Percentiles rank a stretch among this genome's conserved stretches.
phyloP scores from a whole-genome alignment of 2,329 filamentous ascomycete genomes.

The Trichoderma atrobrunneum region DNA sequence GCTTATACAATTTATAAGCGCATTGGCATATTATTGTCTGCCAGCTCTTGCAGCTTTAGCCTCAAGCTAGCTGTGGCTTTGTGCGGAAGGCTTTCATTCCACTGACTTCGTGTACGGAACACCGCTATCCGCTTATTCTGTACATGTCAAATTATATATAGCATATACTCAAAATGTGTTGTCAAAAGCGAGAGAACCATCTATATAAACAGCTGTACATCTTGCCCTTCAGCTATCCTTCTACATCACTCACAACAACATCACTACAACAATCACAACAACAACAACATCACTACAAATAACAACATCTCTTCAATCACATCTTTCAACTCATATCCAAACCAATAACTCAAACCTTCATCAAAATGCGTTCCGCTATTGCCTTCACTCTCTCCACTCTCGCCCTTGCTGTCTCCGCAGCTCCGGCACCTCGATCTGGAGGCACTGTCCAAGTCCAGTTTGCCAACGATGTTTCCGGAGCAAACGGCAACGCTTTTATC shows the following conservation, averaged over 20 bases:
- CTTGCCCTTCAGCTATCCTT: not conserved
- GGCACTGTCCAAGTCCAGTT: not conserved
- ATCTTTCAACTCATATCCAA: not conserved
- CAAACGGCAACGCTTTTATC: conserved; percentile 1
- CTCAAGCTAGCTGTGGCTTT: conserved; percentile 26
- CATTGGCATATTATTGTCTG: conserved; percentile 7
- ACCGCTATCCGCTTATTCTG: not conserved
- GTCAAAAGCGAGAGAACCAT: not conserved
- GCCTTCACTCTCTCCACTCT: conserved; percentile 1
- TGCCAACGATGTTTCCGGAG: conserved; percentile 8
- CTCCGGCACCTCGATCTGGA: not conserved
- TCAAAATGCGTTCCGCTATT: not conserved
- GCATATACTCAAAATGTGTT: not conserved
- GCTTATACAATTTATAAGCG: not conserved
- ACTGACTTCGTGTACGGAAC: not conserved
- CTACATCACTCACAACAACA: conserved; percentile 1
- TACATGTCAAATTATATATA: not conserved
- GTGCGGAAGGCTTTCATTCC: not conserved
- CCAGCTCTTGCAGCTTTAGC: conserved; percentile 15
- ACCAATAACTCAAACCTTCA: not conserved
- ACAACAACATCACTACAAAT: not conserved
- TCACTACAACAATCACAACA: not conserved
- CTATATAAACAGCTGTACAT: conserved; percentile 11
- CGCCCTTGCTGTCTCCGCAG: conserved; percentile 8
- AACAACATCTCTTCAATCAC: not conserved